Evolutionary conservation across 176 grass and related monocot genomes (phyloP).

Genomic region (Eragrostis curvula): DNA sequence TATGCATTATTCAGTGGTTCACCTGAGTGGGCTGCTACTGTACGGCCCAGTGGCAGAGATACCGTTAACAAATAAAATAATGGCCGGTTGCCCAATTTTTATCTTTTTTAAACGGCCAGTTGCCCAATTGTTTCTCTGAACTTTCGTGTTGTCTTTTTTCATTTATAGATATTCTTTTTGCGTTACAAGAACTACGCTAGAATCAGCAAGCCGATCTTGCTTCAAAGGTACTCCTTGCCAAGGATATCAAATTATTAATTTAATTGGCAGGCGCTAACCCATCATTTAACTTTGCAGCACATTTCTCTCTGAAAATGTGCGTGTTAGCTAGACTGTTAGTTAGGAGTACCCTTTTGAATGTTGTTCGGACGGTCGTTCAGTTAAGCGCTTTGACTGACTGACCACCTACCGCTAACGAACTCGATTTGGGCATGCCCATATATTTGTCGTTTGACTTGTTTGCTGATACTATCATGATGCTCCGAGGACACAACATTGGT

Average conservation of each 20-base stretch:
- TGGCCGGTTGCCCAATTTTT: not conserved
- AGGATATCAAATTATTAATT: not conserved
- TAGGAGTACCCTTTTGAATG: not conserved
- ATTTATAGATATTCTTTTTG: not conserved
- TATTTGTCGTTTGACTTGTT: not conserved
- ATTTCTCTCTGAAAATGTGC: too few species aligned
- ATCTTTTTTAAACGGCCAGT: not conserved
- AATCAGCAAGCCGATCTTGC: not conserved
- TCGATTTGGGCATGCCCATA: not conserved
- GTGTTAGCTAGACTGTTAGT: not conserved
- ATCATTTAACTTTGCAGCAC: not conserved
- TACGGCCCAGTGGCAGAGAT: not conserved
- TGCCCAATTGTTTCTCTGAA: not conserved
- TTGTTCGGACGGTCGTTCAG: not conserved
- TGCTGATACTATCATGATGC: not conserved
- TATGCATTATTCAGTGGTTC: not conserved
- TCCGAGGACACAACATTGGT: not conserved
- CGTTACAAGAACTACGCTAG: too few species aligned
- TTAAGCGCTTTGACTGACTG: not conserved
- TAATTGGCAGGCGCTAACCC: not conserved
- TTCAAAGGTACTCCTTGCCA: not conserved
- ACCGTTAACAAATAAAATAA: not conserved
- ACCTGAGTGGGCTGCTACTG: not conserved
- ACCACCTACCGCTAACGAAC: not conserved
- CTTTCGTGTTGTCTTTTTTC: not conserved